Evolutionary conservation across 768 basidiomycete genomes (phyloP).

Genomic region (Boletus rufocinnamomeus): DNA sequence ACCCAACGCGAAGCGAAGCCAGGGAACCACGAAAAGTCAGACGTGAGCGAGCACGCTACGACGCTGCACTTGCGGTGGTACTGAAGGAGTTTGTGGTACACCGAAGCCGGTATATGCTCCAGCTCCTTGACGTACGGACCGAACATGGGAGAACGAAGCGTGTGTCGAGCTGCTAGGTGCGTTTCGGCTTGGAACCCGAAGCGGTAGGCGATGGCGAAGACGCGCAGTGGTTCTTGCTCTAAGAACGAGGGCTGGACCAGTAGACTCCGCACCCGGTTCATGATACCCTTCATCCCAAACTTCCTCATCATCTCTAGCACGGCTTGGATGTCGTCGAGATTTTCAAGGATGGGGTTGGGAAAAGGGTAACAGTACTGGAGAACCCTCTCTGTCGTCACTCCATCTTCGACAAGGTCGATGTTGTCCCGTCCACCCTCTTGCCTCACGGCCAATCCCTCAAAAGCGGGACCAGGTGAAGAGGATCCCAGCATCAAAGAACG

Average conservation of each 20-base stretch:
- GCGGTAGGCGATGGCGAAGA: conserved; percentile 43
- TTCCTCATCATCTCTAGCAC: conserved; percentile 40
- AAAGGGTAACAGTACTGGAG: conserved; percentile 42
- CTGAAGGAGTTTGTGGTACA: conserved; percentile 39
- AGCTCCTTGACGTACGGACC: conserved; percentile 40
- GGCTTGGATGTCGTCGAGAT: conserved; percentile 38
- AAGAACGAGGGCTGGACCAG: conserved; percentile 31
- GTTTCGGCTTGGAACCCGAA: conserved; percentile 38
- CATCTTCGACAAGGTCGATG: conserved; percentile 38
- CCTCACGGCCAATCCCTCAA: conserved; percentile 27
- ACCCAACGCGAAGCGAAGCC: conserved; percentile 39
- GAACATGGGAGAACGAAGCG: conserved; percentile 39
- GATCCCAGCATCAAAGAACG: conserved; percentile 30
- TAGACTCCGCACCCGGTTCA: conserved; percentile 31
- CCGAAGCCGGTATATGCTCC: conserved; percentile 39
- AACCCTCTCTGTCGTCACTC: conserved; percentile 32
- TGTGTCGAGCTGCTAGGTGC: conserved; percentile 37
- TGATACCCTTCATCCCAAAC: conserved; percentile 40
- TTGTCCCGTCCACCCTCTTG: conserved; percentile 27
- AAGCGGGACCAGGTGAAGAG: conserved; percentile 31
- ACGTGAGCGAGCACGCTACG: conserved; percentile 33
- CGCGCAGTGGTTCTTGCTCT: conserved; percentile 36
- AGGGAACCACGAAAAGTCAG: conserved; percentile 40
- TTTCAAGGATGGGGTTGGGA: conserved; percentile 33
- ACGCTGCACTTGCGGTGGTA: conserved; percentile 39